Percentiles rank a stretch among this genome's conserved stretches.
These are phyloP conservation scores for Bacidia gigantensis DNA, from an alignment of 495 filamentous ascomycete species.

Conservation along the genomic window DNA sequence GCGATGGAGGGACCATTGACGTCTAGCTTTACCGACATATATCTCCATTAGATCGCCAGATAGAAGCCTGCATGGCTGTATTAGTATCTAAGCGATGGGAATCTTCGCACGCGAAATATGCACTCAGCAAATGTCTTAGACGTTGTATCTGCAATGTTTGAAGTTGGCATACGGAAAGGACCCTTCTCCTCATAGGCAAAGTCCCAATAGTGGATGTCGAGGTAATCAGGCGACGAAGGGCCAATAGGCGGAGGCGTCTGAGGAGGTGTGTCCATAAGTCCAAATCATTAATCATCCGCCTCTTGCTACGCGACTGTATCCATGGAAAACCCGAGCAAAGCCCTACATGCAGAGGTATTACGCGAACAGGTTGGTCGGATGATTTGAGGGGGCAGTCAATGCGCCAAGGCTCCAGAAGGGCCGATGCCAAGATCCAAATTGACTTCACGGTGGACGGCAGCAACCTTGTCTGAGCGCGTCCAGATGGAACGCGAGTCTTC, in stretches of 20 bases:
- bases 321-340: too few species aligned
- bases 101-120: slow-evolving; percentile 9
- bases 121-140: slow-evolving; percentile 34
- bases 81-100: neutral
- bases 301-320: too few species aligned
- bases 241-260: slow-evolving; percentile 11
- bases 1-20: slow-evolving; percentile 32
- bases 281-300: too few species aligned
- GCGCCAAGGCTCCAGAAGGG: too few species aligned
- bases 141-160: slow-evolving; percentile 24
- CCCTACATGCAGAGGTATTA: too few species aligned
- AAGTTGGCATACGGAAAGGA: slow-evolving; percentile 27
- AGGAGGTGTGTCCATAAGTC: slow-evolving; percentile 23
- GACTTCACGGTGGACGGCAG: too few species aligned
- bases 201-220: slow-evolving; percentile 26
- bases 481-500: too few species aligned
- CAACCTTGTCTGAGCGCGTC: too few species aligned
- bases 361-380: too few species aligned
- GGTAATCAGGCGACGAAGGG: slow-evolving; percentile 12
- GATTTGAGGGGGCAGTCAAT: too few species aligned
- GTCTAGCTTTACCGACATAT: slow-evolving; percentile 28
- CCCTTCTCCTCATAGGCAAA: slow-evolving; percentile 28
- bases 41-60: slow-evolving; percentile 34
- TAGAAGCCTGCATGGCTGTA: slow-evolving; percentile 25
- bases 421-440: too few species aligned